Evolutionary conservation across 257 asterid species (phyloP).

Genomic region (Solanum appendiculatum): DNA sequence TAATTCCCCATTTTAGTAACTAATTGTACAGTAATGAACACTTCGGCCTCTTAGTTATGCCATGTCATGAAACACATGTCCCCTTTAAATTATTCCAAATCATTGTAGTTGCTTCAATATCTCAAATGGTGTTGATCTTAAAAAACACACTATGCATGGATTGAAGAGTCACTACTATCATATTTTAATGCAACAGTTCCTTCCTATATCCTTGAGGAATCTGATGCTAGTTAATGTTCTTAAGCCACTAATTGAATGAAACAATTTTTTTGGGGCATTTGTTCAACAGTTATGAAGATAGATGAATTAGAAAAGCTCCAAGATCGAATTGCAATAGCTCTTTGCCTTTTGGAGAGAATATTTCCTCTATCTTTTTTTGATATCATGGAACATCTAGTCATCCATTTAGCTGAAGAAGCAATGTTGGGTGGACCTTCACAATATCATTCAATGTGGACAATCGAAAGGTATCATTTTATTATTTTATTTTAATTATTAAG

Average conservation of each 20-base stretch:
- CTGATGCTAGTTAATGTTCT: background rate
- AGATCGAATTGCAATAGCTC: background rate
- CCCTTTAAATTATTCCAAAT: no score
- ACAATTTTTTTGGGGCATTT: background rate
- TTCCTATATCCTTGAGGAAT: background rate
- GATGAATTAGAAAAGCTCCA: background rate
- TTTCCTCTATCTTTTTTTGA: background rate
- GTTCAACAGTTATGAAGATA: background rate
- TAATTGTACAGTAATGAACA: no score
- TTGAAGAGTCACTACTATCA: no score
- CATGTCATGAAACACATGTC: no score
- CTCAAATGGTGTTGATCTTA: background rate
- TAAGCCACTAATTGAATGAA: background rate
- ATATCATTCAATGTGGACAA: no score
- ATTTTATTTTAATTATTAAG: no score
- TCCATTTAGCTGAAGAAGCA: no score
- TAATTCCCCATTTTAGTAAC: no score
- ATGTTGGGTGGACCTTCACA: no score
- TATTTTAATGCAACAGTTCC: background rate
- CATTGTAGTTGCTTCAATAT: background rate
- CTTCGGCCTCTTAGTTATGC: no score
- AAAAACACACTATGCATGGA: background rate
- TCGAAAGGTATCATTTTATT: no score
- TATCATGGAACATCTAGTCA: no score
- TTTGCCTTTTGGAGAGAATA: background rate